Percentiles rank a stretch among this genome's conserved stretches.
These are phyloP conservation scores for Exophiala xenobiotica DNA, from an alignment of 2,329 filamentous ascomycete genomes.

Conservation along the genomic window DNA sequence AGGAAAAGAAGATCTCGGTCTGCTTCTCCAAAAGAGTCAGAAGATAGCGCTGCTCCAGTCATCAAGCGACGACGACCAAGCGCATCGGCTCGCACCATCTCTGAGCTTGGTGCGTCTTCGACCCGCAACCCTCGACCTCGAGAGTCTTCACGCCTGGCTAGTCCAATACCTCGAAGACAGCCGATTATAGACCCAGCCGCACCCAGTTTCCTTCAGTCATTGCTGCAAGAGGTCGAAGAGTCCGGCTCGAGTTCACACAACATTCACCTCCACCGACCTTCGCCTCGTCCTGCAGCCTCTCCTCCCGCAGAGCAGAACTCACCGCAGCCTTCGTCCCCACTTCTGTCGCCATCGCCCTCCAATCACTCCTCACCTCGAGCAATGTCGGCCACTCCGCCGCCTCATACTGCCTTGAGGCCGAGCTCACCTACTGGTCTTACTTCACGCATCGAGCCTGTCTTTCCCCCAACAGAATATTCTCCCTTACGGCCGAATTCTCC, in stretches of 20 bases:
- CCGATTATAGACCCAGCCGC: slow-evolving; percentile 44
- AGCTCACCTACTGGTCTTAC: slow-evolving; percentile 68
- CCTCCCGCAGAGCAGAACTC: slow-evolving; percentile 39
- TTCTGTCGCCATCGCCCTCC: slow-evolving; percentile 42
- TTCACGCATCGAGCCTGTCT: slow-evolving; percentile 70
- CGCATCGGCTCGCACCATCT: slow-evolving; percentile 12
- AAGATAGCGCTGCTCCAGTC: slow-evolving; percentile 29
- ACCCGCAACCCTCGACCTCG: slow-evolving; percentile 21
- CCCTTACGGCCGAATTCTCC: slow-evolving; percentile 56
- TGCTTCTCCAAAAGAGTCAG: slow-evolving; percentile 66
- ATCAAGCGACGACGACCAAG: slow-evolving; percentile 28
- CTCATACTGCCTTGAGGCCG: slow-evolving; percentile 50
- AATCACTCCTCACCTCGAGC: slow-evolving; percentile 42
- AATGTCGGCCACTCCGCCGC: slow-evolving; percentile 41
- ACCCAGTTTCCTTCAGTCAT: slow-evolving; percentile 80
- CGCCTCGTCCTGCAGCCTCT: slow-evolving; percentile 33
- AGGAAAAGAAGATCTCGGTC: slow-evolving; percentile 79
- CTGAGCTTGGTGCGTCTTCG: slow-evolving; percentile 12
- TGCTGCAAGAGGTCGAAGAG: slow-evolving; percentile 82
- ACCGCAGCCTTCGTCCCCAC: slow-evolving; percentile 43
- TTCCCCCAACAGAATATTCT: slow-evolving; percentile 73
- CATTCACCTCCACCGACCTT: slow-evolving; percentile 27
- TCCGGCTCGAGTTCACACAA: slow-evolving; percentile 43
- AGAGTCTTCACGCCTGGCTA: slow-evolving; percentile 33
- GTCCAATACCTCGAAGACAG: slow-evolving; percentile 17